phyloP scores from a whole-genome alignment of 495 filamentous ascomycete species.

The Daldinia caldariorum region DNA sequence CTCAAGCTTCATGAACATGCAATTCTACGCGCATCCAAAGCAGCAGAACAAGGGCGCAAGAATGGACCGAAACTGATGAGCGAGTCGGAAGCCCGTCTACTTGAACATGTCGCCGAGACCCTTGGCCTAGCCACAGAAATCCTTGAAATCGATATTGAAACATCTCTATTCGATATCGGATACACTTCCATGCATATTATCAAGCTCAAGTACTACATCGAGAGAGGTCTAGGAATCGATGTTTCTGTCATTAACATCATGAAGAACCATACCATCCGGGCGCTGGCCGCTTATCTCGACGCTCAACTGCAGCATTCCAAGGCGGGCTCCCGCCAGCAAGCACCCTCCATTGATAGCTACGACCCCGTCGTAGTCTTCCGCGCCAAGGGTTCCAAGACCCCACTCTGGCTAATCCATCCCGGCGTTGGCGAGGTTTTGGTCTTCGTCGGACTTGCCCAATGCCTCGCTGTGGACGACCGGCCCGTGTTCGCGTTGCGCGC shows the following conservation, averaged over 20 bases:
- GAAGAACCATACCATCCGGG: slow-evolving; percentile 13
- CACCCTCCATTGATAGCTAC: slow-evolving; percentile 46
- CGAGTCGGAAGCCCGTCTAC: slow-evolving; percentile 11
- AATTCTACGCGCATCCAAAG: neutral
- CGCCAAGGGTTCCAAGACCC: slow-evolving; percentile 55
- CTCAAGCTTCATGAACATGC: slow-evolving; percentile 20
- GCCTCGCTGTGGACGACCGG: slow-evolving; percentile 55
- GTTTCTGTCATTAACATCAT: slow-evolving; percentile 6
- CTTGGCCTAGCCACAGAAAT: slow-evolving; percentile 9
- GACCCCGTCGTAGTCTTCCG: slow-evolving; percentile 60
- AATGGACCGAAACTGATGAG: slow-evolving; percentile 32
- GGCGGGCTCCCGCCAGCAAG: neutral
- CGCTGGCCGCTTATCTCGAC: neutral
- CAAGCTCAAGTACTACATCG: neutral
- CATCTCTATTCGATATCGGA: slow-evolving; percentile 53
- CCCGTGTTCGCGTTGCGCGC: slow-evolving; percentile 65
- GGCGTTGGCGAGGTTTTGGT: slow-evolving; percentile 67
- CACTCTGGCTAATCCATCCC: slow-evolving; percentile 68
- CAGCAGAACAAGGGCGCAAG: slow-evolving; percentile 18
- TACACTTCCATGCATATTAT: slow-evolving; percentile 57
- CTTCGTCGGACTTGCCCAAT: slow-evolving; percentile 61
- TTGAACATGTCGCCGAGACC: slow-evolving; percentile 5
- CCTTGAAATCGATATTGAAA: slow-evolving; percentile 10
- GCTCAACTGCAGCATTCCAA: no score
- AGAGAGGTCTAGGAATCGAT: no score